phyloP scores from a whole-genome alignment of 164 flowering plant genomes.

The Macadamia integrifolia region DNA sequence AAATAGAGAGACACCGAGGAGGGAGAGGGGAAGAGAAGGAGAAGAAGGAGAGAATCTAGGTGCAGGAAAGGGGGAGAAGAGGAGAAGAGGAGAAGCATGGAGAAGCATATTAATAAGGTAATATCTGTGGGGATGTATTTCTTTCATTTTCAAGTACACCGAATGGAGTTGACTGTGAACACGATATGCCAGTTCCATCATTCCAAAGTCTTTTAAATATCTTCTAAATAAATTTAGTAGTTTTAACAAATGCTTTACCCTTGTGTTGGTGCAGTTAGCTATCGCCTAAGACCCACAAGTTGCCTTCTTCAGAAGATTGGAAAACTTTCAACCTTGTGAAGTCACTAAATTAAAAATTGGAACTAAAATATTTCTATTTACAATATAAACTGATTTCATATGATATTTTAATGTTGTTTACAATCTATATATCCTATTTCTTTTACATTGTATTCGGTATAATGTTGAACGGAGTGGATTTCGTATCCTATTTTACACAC shows the following conservation, averaged over 20 bases:
- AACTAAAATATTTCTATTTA: conserved; percentile 96
- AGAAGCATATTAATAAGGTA: conserved; percentile 29
- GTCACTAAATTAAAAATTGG: conserved; percentile 68
- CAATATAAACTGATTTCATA: conserved; percentile 41
- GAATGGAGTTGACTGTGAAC: conserved; percentile 86
- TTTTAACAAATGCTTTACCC: background rate
- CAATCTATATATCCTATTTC: too few relatives aligned
- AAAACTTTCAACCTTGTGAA: conserved; percentile 59
- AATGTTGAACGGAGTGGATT: background rate
- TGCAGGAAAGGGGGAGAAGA: too few relatives aligned
- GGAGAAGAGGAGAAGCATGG: too few relatives aligned
- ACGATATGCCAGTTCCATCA: conserved; percentile 45
- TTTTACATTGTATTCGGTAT: background rate
- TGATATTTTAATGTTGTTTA: background rate
- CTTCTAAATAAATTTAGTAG: background rate
- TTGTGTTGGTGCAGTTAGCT: conserved; percentile 60
- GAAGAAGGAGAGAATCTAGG: too few relatives aligned
- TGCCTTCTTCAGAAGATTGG: conserved; percentile 91
- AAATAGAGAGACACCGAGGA: too few relatives aligned
- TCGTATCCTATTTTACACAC: background rate
- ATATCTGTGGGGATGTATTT: conserved; percentile 99
- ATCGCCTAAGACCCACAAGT: conserved; percentile 98
- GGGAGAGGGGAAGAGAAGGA: too few relatives aligned
- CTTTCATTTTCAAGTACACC: conserved; percentile 98
- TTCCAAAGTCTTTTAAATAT: background rate